A percentile compares a stretch with the other conserved stretches of the same genome.
Evolutionary conservation across 2,329 filamentous ascomycete species (phyloP).

Genomic region (Fusarium ambrosium): DNA sequence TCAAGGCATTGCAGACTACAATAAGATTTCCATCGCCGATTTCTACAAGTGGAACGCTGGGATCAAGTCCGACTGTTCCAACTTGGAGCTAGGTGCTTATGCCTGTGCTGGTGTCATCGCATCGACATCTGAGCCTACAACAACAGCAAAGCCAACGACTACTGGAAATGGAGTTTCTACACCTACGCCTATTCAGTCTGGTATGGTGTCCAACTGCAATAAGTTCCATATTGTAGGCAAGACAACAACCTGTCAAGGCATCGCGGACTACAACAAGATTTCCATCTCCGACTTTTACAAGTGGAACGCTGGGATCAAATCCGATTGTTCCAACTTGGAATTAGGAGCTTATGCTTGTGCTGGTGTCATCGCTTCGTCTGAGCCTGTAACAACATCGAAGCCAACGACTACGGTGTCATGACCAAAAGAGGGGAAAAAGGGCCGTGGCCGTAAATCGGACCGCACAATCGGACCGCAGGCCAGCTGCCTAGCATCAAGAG

Average conservation of each 20-base stretch:
- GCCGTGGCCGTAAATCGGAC: too few species aligned
- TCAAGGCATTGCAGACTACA: neutral
- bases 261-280: constrained; percentile 8
- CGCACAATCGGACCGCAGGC: too few species aligned
- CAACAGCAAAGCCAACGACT: neutral
- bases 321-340: neutral
- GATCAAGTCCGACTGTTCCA: neutral
- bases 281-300: constrained; percentile 1
- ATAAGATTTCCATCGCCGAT: constrained; percentile 8
- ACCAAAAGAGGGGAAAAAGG: too few species aligned
- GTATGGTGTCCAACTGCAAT: neutral
- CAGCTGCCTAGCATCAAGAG: too few species aligned
- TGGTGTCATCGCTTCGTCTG: too few species aligned
- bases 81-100: neutral
- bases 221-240: neutral
- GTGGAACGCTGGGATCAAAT: constrained; percentile 1
- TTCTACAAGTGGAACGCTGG: constrained; percentile 17
- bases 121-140: neutral
- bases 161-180: neutral
- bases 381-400: too few species aligned
- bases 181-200: neutral
- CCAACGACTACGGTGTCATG: neutral
- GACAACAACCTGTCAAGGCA: neutral
- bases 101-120: constrained; percentile 1
- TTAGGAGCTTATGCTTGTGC: too few species aligned